phyloP scores from a whole-genome alignment of 83 land plant species.

The Diphasiastrum complanatum region DNA sequence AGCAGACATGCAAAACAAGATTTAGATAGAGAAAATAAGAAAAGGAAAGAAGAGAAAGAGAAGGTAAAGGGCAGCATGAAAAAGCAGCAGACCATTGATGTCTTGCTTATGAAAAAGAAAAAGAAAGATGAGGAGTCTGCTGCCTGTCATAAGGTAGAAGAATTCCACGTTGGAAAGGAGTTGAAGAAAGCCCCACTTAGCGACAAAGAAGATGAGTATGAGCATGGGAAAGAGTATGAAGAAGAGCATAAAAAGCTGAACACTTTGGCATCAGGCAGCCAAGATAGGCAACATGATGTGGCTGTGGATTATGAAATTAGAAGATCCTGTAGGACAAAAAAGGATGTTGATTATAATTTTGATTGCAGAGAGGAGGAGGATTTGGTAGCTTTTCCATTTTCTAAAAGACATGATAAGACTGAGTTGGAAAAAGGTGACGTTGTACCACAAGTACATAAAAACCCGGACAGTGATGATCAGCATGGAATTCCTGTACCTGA shows the following conservation, averaged over 20 bases:
- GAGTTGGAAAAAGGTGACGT: background rate
- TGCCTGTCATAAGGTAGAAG: too few species aligned
- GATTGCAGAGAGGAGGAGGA: constrained; percentile 42
- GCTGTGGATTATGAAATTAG: background rate
- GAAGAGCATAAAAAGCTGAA: constrained; percentile 1
- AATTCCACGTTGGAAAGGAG: too few species aligned
- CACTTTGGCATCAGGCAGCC: background rate
- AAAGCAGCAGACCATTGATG: too few species aligned
- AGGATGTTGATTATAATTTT: constrained; percentile 45
- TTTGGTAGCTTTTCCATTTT: constrained; percentile 14
- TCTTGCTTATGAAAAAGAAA: too few species aligned
- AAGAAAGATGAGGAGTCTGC: too few species aligned
- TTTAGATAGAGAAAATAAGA: background rate
- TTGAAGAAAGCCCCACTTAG: too few species aligned
- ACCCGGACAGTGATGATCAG: background rate
- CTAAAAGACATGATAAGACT: constrained; percentile 17
- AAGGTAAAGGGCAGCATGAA: background rate
- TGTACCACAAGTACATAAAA: background rate
- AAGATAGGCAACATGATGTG: background rate
- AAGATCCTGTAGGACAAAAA: constrained; percentile 44
- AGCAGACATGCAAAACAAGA: background rate
- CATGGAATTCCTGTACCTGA: constrained; percentile 35
- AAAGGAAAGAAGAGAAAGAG: background rate
- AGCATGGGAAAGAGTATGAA: too few species aligned
- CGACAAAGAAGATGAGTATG: too few species aligned